Base-by-base conservation (phyloP, 2,329 filamentous ascomycete genomes). In the Botrytis fabae region DNA sequence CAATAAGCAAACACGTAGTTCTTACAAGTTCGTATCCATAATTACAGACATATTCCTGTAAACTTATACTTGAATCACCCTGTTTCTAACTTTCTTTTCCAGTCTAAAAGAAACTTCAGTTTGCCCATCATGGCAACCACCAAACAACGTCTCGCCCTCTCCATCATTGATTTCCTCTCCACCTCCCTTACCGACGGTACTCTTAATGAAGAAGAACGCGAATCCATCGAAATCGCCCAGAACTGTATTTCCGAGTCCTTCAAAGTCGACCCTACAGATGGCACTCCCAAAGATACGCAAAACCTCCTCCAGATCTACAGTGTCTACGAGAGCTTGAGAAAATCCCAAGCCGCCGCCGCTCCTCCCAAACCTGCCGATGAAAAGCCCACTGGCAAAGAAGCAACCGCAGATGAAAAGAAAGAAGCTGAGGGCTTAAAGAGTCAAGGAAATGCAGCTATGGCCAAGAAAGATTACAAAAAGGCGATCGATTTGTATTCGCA, bases 181-280 rank as follows among this genome's bases (percentile, higher is more conserved):
- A 91, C 89, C 74, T 97, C 94, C 63, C 86, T 94, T 78, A 92
- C 90, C 75, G 96, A 99, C 82, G 96, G 96, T 80, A 97, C 94
- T 62, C 89, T 99, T 74, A 88, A 91, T 71, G 85, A 92, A 79
- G 96, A 98, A 79, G 95, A 99, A 83, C 90, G 91, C 78, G 96
- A 99, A 81, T 95, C 92, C 76, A 93, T 99, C 82, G 96, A 99
- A 81, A 92, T 99, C 70, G 96, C 96, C 77, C 88, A 93, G 81
- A 95, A 95, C 85, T 98, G 95, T 85, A 98, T 99, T 83, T 89
- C 92, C 78, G 95, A 98, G 82, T 92, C 92, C 78, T 99, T 98
- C 89, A 94, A 97, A 83, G 92, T 99, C 80, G 94, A 98, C 84
- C 89, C 93, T n/a, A 85, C 87, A 75, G 91, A 97, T 83, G 86